phyloP scores from a whole-genome alignment of 148 eudicot species.

The Oxyria digyna region DNA sequence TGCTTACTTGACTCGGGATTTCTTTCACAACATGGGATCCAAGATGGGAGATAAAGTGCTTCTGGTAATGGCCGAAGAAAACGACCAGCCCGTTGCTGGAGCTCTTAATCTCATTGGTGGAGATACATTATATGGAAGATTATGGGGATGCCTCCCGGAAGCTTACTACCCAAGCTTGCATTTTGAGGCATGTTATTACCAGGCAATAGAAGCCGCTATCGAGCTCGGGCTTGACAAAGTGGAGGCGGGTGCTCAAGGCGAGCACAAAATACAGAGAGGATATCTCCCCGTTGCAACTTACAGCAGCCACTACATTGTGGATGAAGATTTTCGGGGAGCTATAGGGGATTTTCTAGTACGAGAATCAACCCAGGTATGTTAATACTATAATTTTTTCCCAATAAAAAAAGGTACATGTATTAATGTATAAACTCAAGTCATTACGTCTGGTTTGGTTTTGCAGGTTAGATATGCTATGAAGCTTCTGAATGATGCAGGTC shows the following conservation, averaged over 20 bases:
- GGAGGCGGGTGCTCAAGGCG: slow-evolving; percentile 99
- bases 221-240: slow-evolving; percentile 78
- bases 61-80: slow-evolving; percentile 77
- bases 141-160: slow-evolving; percentile 85
- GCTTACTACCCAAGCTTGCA: slow-evolving; percentile 84
- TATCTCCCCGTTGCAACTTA: slow-evolving; percentile 83
- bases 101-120: slow-evolving; percentile 97
- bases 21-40: slow-evolving; percentile 85
- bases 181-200: slow-evolving; percentile 97
- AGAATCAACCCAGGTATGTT: slow-evolving; percentile 86
- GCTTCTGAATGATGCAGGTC: slow-evolving; percentile 3
- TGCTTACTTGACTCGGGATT: slow-evolving; percentile 89
- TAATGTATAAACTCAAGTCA: too few relatives aligned
- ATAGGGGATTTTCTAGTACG: slow-evolving; percentile 58
- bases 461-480: slow-evolving; percentile 2
- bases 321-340: slow-evolving; percentile 56
- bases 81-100: slow-evolving; percentile 70
- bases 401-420: too few relatives aligned
- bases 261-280: slow-evolving; percentile 95
- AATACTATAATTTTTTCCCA: too few relatives aligned
- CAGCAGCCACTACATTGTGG: slow-evolving; percentile 77
- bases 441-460: too few relatives aligned
- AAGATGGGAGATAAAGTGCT: slow-evolving; percentile 91
- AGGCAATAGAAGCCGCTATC: slow-evolving; percentile 99
- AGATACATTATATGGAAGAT: slow-evolving; percentile 75